These are phyloP conservation scores for Azolla pinnata DNA, from an alignment of 75 land plant species.

Conservation along the genomic window DNA sequence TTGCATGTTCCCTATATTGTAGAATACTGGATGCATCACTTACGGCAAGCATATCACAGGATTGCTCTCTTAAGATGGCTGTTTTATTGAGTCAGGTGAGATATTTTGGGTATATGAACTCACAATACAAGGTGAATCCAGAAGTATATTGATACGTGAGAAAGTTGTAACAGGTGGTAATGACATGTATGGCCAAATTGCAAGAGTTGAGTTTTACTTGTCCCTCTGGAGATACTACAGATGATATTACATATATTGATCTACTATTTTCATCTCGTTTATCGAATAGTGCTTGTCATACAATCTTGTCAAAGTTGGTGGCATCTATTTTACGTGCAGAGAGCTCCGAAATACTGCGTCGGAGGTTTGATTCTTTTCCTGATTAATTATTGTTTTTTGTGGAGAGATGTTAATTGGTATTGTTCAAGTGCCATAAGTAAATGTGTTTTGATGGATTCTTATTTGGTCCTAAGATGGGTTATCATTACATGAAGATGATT, in stretches of 20 bases:
- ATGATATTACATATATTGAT: conserved; percentile 78
- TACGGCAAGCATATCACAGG: conserved; percentile 66
- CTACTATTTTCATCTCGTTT: conserved; percentile 52
- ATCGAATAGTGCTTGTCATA: conserved; percentile 84
- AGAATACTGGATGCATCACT: conserved; percentile 77
- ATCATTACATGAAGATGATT: too few relatives aligned
- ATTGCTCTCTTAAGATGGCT: conserved; percentile 93
- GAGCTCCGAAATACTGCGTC: conserved; percentile 71
- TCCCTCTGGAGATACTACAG: conserved; percentile 59
- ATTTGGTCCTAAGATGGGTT: too few relatives aligned
- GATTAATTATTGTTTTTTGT: neutral
- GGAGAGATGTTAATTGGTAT: too few relatives aligned
- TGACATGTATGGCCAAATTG: conserved; percentile 90
- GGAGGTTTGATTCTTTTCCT: conserved; percentile 50
- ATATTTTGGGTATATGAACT: neutral
- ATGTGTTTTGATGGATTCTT: too few relatives aligned
- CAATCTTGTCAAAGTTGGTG: conserved; percentile 67
- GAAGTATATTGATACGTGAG: neutral
- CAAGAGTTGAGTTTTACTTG: conserved; percentile 68
- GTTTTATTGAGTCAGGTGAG: conserved; percentile 58
- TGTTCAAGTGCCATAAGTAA: too few relatives aligned
- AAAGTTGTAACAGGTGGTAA: conserved; percentile 48
- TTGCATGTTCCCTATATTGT: conserved; percentile 9
- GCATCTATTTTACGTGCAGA: conserved; percentile 67
- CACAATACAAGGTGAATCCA: neutral